Conservation (phyloP, 2,329 filamentous ascomycete genomes). For the Metarhizium guizhouense region DNA sequence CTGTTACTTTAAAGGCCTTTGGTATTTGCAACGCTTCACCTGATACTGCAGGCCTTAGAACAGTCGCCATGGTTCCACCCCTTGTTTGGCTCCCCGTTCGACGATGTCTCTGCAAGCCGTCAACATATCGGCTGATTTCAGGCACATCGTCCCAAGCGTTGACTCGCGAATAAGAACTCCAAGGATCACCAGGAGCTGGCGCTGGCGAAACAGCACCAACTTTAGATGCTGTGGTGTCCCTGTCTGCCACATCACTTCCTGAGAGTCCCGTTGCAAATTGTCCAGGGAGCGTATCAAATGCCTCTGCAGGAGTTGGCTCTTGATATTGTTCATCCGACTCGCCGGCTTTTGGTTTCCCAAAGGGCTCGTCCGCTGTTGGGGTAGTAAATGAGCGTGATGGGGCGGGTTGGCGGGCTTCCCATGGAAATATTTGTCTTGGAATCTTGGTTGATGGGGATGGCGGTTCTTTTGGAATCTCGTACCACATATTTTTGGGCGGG, state of each 20-base stretch:
- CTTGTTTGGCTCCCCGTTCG: conserved; percentile 24
- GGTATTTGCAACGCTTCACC: conserved; percentile 13
- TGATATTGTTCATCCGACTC: conserved; percentile 4
- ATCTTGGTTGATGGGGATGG: conserved; percentile 45
- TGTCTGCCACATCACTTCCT: background rate
- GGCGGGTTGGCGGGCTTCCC: conserved; percentile 63
- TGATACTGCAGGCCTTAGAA: background rate
- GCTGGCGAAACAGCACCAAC: background rate
- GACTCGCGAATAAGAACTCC: conserved; percentile 62
- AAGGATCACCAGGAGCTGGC: conserved; percentile 40
- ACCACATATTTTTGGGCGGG: conserved; percentile 82
- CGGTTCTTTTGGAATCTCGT: conserved; percentile 62
- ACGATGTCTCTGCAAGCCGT: conserved; percentile 57
- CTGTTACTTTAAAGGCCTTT: conserved; percentile 60
- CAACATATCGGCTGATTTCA: conserved; percentile 81
- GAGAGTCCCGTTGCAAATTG: background rate
- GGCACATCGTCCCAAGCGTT: conserved; percentile 94
- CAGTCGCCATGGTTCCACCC: background rate
- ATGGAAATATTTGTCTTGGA: conserved; percentile 74
- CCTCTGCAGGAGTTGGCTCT: background rate
- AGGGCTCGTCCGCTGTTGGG: conserved; percentile 6
- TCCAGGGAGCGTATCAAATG: background rate
- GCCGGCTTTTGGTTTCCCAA: conserved; percentile 15
- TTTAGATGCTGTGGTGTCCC: background rate
- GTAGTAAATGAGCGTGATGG: conserved; percentile 52